Conservation (phyloP, 2,329 filamentous ascomycete species). For the Fusarium solani-melongenae region DNA sequence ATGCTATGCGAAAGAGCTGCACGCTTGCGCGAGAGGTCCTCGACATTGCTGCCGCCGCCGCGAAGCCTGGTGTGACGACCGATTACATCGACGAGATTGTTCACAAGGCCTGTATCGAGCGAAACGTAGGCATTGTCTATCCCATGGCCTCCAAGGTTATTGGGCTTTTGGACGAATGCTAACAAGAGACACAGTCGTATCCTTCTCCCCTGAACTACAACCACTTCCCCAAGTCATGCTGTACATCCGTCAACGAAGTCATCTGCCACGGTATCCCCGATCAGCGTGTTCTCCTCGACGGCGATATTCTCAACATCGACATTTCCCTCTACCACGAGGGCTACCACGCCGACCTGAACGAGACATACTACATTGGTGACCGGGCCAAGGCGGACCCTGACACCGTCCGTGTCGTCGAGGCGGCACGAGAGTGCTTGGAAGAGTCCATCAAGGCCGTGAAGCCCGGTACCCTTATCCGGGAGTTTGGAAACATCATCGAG, state of each 20-base stretch:
- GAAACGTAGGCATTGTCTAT: slow-evolving; percentile 73
- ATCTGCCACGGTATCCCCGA: slow-evolving; percentile 99
- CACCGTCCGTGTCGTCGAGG: slow-evolving; percentile 89
- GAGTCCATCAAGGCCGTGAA: slow-evolving; percentile 92
- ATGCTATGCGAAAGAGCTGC: slow-evolving; percentile 94
- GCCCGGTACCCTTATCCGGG: slow-evolving; percentile 90
- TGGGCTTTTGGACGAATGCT: neutral
- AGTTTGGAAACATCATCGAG: slow-evolving; percentile 95
- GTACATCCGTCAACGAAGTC: slow-evolving; percentile 95
- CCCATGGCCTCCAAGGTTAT: neutral
- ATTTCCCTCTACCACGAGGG: slow-evolving; percentile 94
- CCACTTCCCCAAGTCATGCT: slow-evolving; percentile 97
- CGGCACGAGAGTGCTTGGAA: slow-evolving; percentile 89
- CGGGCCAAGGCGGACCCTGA: slow-evolving; percentile 86
- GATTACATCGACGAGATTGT: slow-evolving; percentile 96
- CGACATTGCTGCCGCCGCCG: slow-evolving; percentile 86
- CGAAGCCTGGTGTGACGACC: slow-evolving; percentile 92
- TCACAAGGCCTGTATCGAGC: slow-evolving; percentile 92
- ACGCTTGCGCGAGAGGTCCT: slow-evolving; percentile 88
- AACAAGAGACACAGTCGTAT: slow-evolving; percentile 73
- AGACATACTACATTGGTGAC: slow-evolving; percentile 98
- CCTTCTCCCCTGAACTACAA: slow-evolving; percentile 96
- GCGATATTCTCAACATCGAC: slow-evolving; percentile 97
- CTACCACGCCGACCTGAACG: slow-evolving; percentile 96
- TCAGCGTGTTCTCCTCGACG: slow-evolving; percentile 85